Base-by-base conservation (phyloP, 2,329 filamentous ascomycete species). In the Colletotrichum sp. region DNA sequence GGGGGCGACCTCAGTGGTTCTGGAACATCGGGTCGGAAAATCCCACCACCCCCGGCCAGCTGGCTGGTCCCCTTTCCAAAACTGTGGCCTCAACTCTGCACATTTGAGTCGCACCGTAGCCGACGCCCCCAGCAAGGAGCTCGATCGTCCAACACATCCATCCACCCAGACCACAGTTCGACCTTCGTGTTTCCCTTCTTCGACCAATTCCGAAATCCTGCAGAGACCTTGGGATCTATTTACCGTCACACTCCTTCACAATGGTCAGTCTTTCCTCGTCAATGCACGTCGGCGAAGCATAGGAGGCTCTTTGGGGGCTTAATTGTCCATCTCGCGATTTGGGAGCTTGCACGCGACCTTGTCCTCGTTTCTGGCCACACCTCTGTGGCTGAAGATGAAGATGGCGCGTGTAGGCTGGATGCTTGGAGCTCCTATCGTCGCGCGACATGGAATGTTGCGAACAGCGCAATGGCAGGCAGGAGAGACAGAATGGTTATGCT, bases 71-170 rank as follows among this genome's bases (percentile, higher is more conserved):
- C 77, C 77, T 82, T 85, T 85, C 82, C 84, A 80, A 85, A 85
- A 86, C 86, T 84, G 85, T 87, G 85, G 85, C 85, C 85, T 87
- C 82, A 86, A 86, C 83, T 85, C 80, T 78, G 77, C 76, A 77
- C 77, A 78, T 76, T 79, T 78, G 75, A 75, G 77, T 49, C 76
- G 77, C 80, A 77, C 34, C 62, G 61, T 71, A 59, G 30, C 59
- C 71, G 29, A 49, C 44, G 36, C 8, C 67, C 63, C 66, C 65
- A 77, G 66, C 32, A 36, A 39, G 29, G 55, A 75, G 62, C 52
- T 67, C 22, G 59, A 75, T 19, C 62, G 49, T 73, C 69, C 65
- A 59, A 55, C 69, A 71, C 69, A 71, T 75, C 69, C 66, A 22
- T 71, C 64, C 63, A 77, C 71, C 62, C 75, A 63, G 52, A 79